Conservation (phyloP, 1,284 basidiomycete species). For the Moesziomyces sp. region DNA sequence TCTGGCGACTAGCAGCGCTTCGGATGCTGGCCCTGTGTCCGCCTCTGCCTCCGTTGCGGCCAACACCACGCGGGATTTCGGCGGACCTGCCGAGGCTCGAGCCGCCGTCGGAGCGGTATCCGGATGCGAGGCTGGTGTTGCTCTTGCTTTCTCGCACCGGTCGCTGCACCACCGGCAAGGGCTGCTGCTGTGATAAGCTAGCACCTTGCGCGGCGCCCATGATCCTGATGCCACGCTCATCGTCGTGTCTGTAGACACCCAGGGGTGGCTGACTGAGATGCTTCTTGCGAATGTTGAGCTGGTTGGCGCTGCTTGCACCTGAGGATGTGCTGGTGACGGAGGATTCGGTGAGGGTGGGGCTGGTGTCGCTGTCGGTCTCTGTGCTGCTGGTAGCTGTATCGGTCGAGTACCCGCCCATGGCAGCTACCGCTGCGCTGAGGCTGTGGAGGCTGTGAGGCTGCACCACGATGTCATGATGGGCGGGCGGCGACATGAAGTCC, state of each 20-base stretch:
- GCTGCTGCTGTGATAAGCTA: constrained; percentile 9
- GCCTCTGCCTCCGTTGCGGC: neutral
- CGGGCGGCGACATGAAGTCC: constrained; percentile 36
- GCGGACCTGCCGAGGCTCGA: constrained; percentile 50
- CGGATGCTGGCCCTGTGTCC: constrained; percentile 23
- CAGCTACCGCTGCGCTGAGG: constrained; percentile 46
- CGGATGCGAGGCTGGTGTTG: constrained; percentile 29
- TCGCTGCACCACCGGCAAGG: neutral
- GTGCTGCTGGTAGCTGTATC: constrained; percentile 34
- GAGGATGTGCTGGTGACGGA: constrained; percentile 31
- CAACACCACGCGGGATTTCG: constrained; percentile 46
- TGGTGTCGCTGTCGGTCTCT: constrained; percentile 36
- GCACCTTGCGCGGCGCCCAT: neutral
- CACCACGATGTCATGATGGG: constrained; percentile 14
- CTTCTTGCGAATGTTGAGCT: constrained; percentile 21
- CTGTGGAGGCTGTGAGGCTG: constrained; percentile 42
- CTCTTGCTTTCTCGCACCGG: constrained; percentile 38
- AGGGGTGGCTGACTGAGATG: constrained; percentile 39
- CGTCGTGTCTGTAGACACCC: neutral
- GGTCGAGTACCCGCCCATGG: constrained; percentile 29
- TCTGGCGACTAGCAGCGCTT: constrained; percentile 26
- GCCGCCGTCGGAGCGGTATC: constrained; percentile 37
- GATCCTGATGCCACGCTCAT: neutral
- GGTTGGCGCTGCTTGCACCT: constrained; percentile 10
- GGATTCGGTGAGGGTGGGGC: constrained; percentile 40